Conservation (phyloP, 2,329 filamentous ascomycete genomes). For the Ambrosiella xylebori region DNA sequence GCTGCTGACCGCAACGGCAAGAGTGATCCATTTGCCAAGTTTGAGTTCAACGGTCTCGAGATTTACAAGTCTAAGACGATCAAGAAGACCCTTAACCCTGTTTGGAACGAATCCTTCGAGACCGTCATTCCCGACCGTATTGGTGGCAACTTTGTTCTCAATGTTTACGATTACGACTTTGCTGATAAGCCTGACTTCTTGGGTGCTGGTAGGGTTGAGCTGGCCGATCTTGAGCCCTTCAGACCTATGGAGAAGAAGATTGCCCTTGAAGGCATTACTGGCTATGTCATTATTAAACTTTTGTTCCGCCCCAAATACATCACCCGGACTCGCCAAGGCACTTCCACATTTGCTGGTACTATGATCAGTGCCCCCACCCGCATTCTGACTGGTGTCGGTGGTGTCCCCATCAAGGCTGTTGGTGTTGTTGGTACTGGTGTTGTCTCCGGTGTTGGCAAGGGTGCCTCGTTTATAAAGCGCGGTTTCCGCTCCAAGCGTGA, state of each 20-base stretch:
- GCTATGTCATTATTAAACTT: conserved; percentile 63
- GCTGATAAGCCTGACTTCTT: conserved; percentile 85
- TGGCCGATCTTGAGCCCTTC: conserved; percentile 74
- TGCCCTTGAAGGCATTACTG: conserved; percentile 74
- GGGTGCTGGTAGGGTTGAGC: conserved; percentile 58
- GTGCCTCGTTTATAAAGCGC: conserved; percentile 76
- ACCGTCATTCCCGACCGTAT: conserved; percentile 67
- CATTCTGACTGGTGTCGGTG: conserved; percentile 64
- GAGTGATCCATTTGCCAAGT: conserved; percentile 94
- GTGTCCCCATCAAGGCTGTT: conserved; percentile 85
- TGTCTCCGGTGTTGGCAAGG: conserved; percentile 48
- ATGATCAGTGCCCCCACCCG: conserved; percentile 71
- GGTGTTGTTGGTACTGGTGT: conserved; percentile 50
- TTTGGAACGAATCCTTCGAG: conserved; percentile 96
- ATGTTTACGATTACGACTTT: conserved; percentile 92
- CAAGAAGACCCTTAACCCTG: conserved; percentile 90
- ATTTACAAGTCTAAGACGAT: conserved; percentile 89
- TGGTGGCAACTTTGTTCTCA: conserved; percentile 63
- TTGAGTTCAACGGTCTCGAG: conserved; percentile 73
- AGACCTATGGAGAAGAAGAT: conserved; percentile 57
- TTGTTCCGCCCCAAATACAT: conserved; percentile 91
- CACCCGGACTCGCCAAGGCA: conserved; percentile 69
- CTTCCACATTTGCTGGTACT: conserved; percentile 80
- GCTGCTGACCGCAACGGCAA: conserved; percentile 90
- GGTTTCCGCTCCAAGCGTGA: conserved; percentile 62